phyloP scores from a whole-genome alignment of 805 yeast genomes.

The Metschnikowia continentalis region DNA sequence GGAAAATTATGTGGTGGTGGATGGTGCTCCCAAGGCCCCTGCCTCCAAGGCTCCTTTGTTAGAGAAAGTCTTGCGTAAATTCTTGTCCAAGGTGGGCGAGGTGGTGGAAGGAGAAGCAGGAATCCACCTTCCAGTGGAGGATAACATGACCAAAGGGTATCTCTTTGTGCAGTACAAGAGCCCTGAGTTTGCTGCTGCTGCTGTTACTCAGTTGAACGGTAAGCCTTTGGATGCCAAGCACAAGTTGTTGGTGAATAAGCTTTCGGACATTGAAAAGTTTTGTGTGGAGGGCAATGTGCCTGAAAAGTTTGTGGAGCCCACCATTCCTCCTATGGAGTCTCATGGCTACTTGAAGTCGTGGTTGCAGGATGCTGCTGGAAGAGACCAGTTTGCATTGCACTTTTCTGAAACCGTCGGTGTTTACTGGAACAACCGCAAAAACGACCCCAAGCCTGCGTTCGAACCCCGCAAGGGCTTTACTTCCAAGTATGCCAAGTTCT shows the following conservation, averaged over 20 bases:
- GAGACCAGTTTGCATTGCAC: conserved; percentile 87
- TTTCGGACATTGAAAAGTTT: conserved; percentile 77
- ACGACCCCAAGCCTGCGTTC: conserved; percentile 69
- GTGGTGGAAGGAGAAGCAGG: conserved; percentile 58
- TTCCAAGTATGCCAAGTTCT: conserved; percentile 79
- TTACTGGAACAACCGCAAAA: conserved; percentile 76
- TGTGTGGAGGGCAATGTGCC: conserved; percentile 61
- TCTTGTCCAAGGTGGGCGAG: conserved; percentile 73
- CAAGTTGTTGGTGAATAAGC: conserved; percentile 76
- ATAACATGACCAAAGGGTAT: conserved; percentile 80
- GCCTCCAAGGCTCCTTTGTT: conserved; percentile 80
- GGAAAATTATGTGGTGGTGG: conserved; percentile 79
- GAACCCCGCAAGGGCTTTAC: conserved; percentile 86
- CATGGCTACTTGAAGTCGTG: conserved; percentile 84
- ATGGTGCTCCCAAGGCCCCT: conserved; percentile 95
- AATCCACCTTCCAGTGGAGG: conserved; percentile 75
- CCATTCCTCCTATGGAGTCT: conserved; percentile 63
- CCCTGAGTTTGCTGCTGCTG: conserved; percentile 64
- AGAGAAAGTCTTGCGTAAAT: conserved; percentile 78
- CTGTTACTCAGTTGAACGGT: conserved; percentile 76
- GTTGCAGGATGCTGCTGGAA: conserved; percentile 82
- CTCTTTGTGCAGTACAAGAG: conserved; percentile 78
- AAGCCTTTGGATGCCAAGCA: conserved; percentile 94
- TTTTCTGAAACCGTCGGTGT: conserved; percentile 76
- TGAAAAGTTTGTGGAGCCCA: conserved; percentile 67